phyloP scores from a whole-genome alignment of 192 early-diverging fungal genomes.

The Spinellus fusiger region DNA sequence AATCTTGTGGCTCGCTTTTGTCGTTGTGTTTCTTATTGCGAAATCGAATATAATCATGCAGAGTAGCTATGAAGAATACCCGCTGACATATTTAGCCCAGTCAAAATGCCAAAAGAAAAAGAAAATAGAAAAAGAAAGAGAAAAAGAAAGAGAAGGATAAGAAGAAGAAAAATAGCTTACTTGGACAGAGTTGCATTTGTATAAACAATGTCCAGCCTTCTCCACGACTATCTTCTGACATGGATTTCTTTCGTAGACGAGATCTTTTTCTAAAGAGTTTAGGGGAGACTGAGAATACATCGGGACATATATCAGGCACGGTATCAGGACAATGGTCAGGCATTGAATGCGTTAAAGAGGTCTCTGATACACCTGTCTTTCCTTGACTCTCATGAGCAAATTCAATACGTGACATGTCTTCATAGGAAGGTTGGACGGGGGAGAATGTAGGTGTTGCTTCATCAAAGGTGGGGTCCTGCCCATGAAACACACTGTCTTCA shows the following conservation, averaged over 20 bases:
- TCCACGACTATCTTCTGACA: not conserved
- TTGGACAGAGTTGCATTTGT: slow-evolving; percentile 90
- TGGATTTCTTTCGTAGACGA: not conserved
- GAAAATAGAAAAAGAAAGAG: not conserved
- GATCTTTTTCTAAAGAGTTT: not conserved
- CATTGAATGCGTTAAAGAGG: too few species aligned
- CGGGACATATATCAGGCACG: slow-evolving; percentile 1
- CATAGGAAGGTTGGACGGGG: slow-evolving; percentile 1
- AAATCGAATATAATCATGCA: slow-evolving; percentile 55
- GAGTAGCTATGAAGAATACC: slow-evolving; percentile 27
- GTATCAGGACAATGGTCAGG: too few species aligned
- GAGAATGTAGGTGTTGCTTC: not conserved
- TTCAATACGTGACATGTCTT: slow-evolving; percentile 15
- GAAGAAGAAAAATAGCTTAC: slow-evolving; percentile 1
- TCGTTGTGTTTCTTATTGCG: slow-evolving; percentile 19
- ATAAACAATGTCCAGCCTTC: slow-evolving; percentile 49
- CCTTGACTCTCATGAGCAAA: not conserved
- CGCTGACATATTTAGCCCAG: not conserved
- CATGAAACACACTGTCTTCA: slow-evolving; percentile 9
- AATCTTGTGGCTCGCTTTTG: not conserved
- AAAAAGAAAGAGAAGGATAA: not conserved
- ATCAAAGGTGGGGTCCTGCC: slow-evolving; percentile 11
- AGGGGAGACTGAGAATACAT: not conserved
- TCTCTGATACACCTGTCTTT: too few species aligned
- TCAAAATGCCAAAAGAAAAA: not conserved